Evolutionary conservation across 2,329 filamentous ascomycete genomes (phyloP), one percentile per base, ranked within the genome.

Genomic region (Fonsecaea erecta): DNA sequence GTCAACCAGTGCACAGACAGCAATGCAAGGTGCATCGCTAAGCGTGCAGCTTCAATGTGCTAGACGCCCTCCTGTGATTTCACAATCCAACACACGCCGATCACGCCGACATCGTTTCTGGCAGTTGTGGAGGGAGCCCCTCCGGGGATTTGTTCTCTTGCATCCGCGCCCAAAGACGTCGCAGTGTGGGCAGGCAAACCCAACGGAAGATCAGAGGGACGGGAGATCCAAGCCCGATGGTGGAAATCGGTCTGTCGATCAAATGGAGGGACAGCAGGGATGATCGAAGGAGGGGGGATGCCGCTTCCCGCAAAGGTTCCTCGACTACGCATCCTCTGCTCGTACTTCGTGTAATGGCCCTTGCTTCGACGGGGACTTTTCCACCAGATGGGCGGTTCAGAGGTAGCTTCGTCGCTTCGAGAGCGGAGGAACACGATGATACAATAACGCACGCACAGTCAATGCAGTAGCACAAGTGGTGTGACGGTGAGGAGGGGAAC

Each of bases 401-500:
- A 37, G 35, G 35, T 1, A 12, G 21, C 18, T 21, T 48, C 8
- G 18, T 21, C 43, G 43, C 43, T 24, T 24, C 43, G 43, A 48
- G 11, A 16, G 11, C 18, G n/a, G n/a, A 24, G 21, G 12, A 40
- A 40, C 4, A 48, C 43, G n/a, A 11, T 48, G 43, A 48, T 24
- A 48, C 43, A 48, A 7, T 11, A 12, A 43, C 18, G 43, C 18
- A 12, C 18, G 6, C 43, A 48, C 1, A 9, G 43, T 5, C 43
- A n/a, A 21, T 48, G 43, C 37, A 40, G 40, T 5, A 21, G 43
- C 43, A n/a, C 18, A 24, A 48, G 43, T 48, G 43, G 43, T 48
- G 43, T 48, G 43, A 48, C 43, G 21, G 43, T 48, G 43, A 48
- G 9, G 43, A 48, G 43, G 43, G 43, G 40, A 12, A 48, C 43